A percentile compares a stretch with the other conserved stretches of the same genome.
Evolutionary conservation across 1,284 basidiomycete species (phyloP).

Genomic region (Ustilago lituana): DNA sequence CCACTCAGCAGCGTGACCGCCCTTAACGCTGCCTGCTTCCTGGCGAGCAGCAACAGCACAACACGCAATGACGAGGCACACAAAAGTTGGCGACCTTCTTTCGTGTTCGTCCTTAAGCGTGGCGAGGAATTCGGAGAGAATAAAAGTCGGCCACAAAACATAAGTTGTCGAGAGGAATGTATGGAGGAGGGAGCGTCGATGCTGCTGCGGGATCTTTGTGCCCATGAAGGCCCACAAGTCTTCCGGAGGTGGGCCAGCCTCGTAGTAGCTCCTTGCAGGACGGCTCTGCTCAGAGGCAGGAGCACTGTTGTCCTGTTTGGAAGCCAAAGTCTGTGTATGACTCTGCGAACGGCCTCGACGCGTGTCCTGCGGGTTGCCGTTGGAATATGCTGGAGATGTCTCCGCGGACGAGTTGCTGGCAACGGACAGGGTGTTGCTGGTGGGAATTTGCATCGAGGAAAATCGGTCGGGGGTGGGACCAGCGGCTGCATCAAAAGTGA

Average conservation of each 20-base stretch:
- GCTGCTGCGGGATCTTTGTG: slow-evolving; percentile 44
- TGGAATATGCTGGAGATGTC: slow-evolving; percentile 31
- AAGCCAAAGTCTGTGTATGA: slow-evolving; percentile 4
- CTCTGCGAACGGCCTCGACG: slow-evolving; percentile 16
- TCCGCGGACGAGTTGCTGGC: slow-evolving; percentile 43
- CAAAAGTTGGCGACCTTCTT: slow-evolving; percentile 37
- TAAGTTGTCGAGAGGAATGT: slow-evolving; percentile 50
- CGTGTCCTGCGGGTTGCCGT: not conserved
- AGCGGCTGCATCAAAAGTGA: slow-evolving; percentile 43
- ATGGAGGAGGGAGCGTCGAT: slow-evolving; percentile 43
- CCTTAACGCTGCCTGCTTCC: slow-evolving; percentile 47
- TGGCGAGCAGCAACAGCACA: slow-evolving; percentile 46
- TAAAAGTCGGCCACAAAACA: slow-evolving; percentile 50
- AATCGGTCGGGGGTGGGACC: slow-evolving; percentile 27
- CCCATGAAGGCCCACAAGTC: slow-evolving; percentile 48
- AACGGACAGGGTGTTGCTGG: slow-evolving; percentile 23
- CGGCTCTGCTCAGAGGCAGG: slow-evolving; percentile 10
- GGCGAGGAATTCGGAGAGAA: slow-evolving; percentile 45
- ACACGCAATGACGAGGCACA: slow-evolving; percentile 47
- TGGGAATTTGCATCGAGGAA: slow-evolving; percentile 34
- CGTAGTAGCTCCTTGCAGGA: slow-evolving; percentile 31
- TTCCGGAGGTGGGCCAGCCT: slow-evolving; percentile 32
- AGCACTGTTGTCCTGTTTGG: slow-evolving; percentile 3
- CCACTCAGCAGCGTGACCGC: slow-evolving; percentile 47
- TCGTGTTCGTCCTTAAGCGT: slow-evolving; percentile 41